Base-by-base conservation (phyloP, 2,329 filamentous ascomycete genomes). In the Colletotrichum truncatum region DNA sequence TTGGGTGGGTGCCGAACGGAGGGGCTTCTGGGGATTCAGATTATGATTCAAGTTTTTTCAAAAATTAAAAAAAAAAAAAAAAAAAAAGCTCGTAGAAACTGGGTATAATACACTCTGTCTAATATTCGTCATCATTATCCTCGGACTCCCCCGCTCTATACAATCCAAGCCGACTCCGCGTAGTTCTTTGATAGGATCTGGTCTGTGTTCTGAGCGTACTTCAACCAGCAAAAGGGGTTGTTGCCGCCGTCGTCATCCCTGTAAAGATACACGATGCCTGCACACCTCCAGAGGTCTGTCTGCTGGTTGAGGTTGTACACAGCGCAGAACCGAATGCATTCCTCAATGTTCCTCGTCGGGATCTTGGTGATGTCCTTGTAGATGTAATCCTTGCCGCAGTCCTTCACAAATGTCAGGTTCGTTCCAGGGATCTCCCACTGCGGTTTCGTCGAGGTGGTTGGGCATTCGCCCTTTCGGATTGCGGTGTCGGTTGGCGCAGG, bases 401-500 rank as follows among this genome's bases (percentile, higher is more conserved):
- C 63, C 49, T 65, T 62, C n/a, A 49, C 28, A 23, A 65, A 65
- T 12, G 63, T 65, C 21, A 65, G 32, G 36, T 65, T 65, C 28
- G 63, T 55, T 3, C 63, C 63, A 11, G 63, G 63, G 3, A 65
- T 57, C 30, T 65, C 28, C 48, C 58, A 65, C 14, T 36, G 48
- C 26, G 60, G 43, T 14, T 36, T 32, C 4, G 49, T 48, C 11
- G 39, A 43, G 49, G 26, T 36, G 7, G 49, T 39, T 2, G 57
- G 57, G 36, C 63, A 65, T 51, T 65, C 60, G 14, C 52, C 52
- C 26, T 56, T 30, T 21, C 6, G 12, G 36, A 65, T 51, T 10
- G 63, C 39, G 2, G 63, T 63, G n/a, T 56, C 63, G 1, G 63
- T 65, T 10, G 59, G 48, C 4, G 63, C 63, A 4, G 63, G 49